Evolutionary conservation across 805 yeast species (phyloP), one percentile per base, ranked within the genome.

Genomic region (Helenozyma baotianmanensis): DNA sequence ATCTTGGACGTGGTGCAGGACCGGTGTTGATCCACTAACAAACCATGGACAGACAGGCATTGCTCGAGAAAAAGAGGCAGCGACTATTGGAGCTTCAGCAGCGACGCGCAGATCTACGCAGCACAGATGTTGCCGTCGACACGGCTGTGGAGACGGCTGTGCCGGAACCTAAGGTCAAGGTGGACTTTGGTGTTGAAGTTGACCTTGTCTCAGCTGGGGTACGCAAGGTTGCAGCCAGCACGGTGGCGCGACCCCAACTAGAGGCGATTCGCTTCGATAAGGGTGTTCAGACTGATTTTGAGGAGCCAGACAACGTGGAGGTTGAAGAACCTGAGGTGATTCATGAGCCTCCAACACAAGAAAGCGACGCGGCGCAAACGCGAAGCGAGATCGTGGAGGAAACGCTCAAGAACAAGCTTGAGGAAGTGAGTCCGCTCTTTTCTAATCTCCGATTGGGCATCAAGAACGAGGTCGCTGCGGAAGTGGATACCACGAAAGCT

Each of bases 41-140:
- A 12, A 11, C 26, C 10, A 58, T 58, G 64, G 66, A 61, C 35
- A 45, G 70, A 39, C 68, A 60, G 38, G 44, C 60, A 12, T 44
- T 62, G 30, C 48, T 65, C 18, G 69, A 65, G 35, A 62, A 63
- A 42, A 66, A 66, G 37, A 48, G 68, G 26, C 64, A 56, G 46
- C 50, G 71, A 38, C 51, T 53, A 23, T 48, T 40, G 32, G 56
- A 53, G 35, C 48, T 53, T 21, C 49, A 50, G 37, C 54, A 46
- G 32, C 34, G 57, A 18, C 47, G 57, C 13, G 30, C 43, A 15
- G 51, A 45, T 3, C 32, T 33, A 6, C 10, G 32, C 12, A 9
- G 22, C 25, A 39, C 47, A 10, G 54, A 52, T 14, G 38, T 38
- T 9, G 32, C 47, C n/a, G 36, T 47, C 10, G 47, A 47, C 26